phyloP scores from a whole-genome alignment of 139 green algal genomes.

The Trebouxia sp. region DNA sequence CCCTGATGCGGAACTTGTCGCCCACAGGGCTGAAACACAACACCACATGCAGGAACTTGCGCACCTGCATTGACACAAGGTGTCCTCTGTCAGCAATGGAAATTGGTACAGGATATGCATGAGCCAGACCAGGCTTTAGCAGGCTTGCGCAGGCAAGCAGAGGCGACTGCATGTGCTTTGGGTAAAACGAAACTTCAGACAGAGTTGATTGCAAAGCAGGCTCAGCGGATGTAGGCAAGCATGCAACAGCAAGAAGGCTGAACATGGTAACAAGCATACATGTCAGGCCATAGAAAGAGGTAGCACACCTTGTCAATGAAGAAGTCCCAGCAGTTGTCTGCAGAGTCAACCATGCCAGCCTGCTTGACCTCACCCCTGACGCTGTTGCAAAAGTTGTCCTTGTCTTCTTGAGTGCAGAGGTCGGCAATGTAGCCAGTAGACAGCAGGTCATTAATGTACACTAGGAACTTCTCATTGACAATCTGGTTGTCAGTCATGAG shows the following conservation, averaged over 20 bases:
- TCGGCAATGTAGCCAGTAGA: constrained; percentile 79
- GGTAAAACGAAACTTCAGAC: too few relatives aligned
- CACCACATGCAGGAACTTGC: constrained; percentile 85
- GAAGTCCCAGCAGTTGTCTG: constrained; percentile 86
- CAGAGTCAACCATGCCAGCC: constrained; percentile 78
- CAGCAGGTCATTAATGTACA: constrained; percentile 92
- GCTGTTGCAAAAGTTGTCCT: constrained; percentile 78
- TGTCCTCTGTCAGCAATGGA: too few relatives aligned
- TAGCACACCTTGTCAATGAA: constrained; percentile 83
- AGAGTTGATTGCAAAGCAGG: too few relatives aligned
- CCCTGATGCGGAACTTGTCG: constrained; percentile 86
- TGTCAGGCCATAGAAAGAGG: too few relatives aligned
- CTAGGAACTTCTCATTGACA: constrained; percentile 86
- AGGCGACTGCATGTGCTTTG: too few relatives aligned
- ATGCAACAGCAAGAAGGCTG: too few relatives aligned
- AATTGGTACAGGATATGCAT: background rate
- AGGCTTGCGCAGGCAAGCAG: too few relatives aligned
- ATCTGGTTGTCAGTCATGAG: constrained; percentile 90
- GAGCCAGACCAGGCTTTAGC: background rate
- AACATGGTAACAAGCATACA: too few relatives aligned
- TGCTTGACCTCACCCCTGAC: constrained; percentile 87
- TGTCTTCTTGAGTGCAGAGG: constrained; percentile 79
- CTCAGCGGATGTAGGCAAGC: too few relatives aligned
- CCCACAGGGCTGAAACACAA: constrained; percentile 92
- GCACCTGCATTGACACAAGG: constrained; percentile 61